phyloP scores from a whole-genome alignment of 2,329 filamentous ascomycete species.

The Alternaria alternata region DNA sequence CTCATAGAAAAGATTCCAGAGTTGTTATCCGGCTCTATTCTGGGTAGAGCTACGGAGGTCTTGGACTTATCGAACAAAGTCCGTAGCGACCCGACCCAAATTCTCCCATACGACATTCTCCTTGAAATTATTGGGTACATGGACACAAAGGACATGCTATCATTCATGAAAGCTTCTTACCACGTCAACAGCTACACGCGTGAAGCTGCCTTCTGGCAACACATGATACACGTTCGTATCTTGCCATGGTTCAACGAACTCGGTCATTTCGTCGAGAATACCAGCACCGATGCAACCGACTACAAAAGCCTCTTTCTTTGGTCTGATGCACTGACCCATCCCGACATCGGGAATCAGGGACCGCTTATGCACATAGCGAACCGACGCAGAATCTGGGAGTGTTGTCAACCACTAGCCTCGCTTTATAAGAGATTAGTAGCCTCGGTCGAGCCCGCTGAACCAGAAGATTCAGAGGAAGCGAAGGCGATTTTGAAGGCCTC shows the following conservation, averaged over 20 bases:
- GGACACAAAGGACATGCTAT: slow-evolving; percentile 9
- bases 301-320: slow-evolving; percentile 33
- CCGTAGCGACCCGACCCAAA: slow-evolving; percentile 18
- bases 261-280: not conserved
- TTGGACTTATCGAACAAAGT: slow-evolving; percentile 14
- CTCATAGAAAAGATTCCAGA: slow-evolving; percentile 13
- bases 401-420: slow-evolving; percentile 13
- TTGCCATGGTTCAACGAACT: slow-evolving; percentile 27
- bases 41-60: not conserved
- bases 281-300: slow-evolving; percentile 15
- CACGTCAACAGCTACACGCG: slow-evolving; percentile 17
- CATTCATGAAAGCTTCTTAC: slow-evolving; percentile 24
- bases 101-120: slow-evolving; percentile 26
- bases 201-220: slow-evolving; percentile 21
- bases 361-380: slow-evolving; percentile 44
- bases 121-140: slow-evolving; percentile 16
- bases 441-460: not conserved
- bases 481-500: slow-evolving; percentile 13
- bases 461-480: slow-evolving; percentile 10
- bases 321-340: slow-evolving; percentile 25
- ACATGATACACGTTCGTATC: slow-evolving; percentile 21
- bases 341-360: slow-evolving; percentile 27
- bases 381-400: slow-evolving; percentile 42
- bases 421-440: slow-evolving; percentile 5
- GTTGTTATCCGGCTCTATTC: slow-evolving; percentile 17